A percentile compares a stretch with the other conserved stretches of the same genome.
These are phyloP conservation scores for Diversispora eburnea DNA, from an alignment of 192 early-diverging fungal genomes.

Conservation along the genomic window DNA sequence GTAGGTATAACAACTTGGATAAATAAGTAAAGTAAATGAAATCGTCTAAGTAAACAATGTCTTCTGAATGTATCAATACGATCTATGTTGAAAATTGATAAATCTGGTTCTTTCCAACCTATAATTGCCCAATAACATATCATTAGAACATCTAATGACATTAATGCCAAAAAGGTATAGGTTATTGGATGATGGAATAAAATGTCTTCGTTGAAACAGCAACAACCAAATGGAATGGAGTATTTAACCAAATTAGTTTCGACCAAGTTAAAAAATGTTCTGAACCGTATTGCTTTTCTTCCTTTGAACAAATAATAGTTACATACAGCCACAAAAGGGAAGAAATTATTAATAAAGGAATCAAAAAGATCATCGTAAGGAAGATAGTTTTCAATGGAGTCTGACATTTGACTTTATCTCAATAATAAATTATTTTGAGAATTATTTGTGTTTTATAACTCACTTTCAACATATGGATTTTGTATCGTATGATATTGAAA, in stretches of 20 bases:
- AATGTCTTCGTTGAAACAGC: constrained; percentile 14
- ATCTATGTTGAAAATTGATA: constrained; percentile 17
- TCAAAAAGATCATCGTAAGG: background rate
- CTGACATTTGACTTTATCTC: no score
- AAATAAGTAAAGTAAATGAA: constrained; percentile 13
- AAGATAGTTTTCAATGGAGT: no score
- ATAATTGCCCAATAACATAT: constrained; percentile 14
- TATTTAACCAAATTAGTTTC: constrained; percentile 23
- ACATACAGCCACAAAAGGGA: constrained; percentile 12
- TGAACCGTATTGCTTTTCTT: constrained; percentile 3
- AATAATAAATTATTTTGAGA: no score
- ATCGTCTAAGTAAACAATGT: background rate
- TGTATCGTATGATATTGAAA: no score
- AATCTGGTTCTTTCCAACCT: background rate
- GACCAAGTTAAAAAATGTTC: constrained; percentile 8
- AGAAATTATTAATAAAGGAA: background rate
- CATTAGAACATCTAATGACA: constrained; percentile 1
- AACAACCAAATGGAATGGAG: constrained; percentile 9
- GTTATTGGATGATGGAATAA: constrained; percentile 9
- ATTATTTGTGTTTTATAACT: no score
- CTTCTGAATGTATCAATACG: background rate
- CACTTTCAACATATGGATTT: no score
- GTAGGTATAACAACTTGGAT: background rate
- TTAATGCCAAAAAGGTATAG: constrained; percentile 9
- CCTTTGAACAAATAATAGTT: constrained; percentile 14